Conservation (phyloP, 228 moss, liverwort and hornwort species). For the Sphagnum fallax region DNA sequence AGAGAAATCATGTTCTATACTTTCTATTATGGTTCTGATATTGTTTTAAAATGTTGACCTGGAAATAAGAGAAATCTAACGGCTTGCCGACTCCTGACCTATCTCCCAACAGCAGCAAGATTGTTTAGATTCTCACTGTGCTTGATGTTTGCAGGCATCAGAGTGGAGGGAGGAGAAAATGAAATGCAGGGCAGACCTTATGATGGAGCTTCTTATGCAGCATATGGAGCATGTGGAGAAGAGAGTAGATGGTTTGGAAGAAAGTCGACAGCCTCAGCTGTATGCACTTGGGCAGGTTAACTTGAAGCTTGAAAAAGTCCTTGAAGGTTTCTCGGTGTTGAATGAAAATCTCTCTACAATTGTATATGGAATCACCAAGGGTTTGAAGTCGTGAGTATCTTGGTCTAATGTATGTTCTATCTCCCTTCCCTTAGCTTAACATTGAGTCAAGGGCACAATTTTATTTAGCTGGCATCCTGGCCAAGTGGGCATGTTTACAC, state of each 20-base stretch:
- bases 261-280: conserved; percentile 25
- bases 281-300: conserved; percentile 35
- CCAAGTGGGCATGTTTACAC: no score
- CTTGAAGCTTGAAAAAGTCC: conserved; percentile 43
- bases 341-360: conserved; percentile 43
- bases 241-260: conserved; percentile 25
- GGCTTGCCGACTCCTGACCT: no score
- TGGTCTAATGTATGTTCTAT: conserved; percentile 2
- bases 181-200: conserved; percentile 48
- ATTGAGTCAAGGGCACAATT: no score
- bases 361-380: conserved; percentile 21
- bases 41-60: neutral
- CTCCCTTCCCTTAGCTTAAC: neutral
- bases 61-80: neutral
- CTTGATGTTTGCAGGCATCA: conserved; percentile 28
- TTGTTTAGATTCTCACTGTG: no score
- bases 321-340: conserved; percentile 43
- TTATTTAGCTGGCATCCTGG: no score
- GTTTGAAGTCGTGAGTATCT: conserved; percentile 8
- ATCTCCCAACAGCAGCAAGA: no score
- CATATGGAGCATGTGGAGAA: conserved; percentile 52
- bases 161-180: conserved; percentile 52
- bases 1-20: neutral
- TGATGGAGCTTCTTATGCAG: conserved; percentile 36
- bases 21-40: neutral